Evolutionary conservation across 1,139 yeast species (phyloP).

Genomic region (Meyerozyma carpophila): DNA sequence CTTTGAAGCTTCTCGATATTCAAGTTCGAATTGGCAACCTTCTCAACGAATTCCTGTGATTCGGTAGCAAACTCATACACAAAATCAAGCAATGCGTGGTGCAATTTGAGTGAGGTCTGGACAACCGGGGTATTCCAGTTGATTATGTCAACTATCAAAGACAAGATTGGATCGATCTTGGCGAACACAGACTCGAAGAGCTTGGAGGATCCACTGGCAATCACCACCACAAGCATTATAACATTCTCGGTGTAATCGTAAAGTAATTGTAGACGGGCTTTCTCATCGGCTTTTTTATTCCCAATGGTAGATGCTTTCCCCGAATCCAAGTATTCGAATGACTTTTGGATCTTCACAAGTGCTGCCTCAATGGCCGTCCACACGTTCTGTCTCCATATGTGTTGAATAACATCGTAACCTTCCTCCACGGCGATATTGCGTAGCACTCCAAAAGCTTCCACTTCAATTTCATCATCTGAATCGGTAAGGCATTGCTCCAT

Average conservation of each 20-base stretch:
- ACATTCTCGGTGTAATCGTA: conserved; percentile 72
- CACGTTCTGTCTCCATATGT: conserved; percentile 73
- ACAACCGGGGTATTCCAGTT: conserved; percentile 26
- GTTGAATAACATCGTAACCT: conserved; percentile 78
- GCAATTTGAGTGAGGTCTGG: conserved; percentile 37
- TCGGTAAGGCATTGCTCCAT: conserved; percentile 66
- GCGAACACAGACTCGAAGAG: conserved; percentile 48
- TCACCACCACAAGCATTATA: conserved; percentile 59
- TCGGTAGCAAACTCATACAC: conserved; percentile 64
- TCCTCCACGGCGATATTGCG: conserved; percentile 79
- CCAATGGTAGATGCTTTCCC: conserved; percentile 7
- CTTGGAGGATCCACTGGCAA: conserved; percentile 62
- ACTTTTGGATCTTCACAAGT: conserved; percentile 42
- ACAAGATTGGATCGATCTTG: conserved; percentile 38
- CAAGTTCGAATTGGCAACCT: conserved; percentile 20
- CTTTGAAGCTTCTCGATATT: conserved; percentile 15
- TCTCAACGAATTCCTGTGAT: conserved; percentile 51
- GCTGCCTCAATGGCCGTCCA: conserved; percentile 56
- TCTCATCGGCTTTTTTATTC: conserved; percentile 22
- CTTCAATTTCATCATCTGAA: conserved; percentile 65
- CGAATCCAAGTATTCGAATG: conserved; percentile 36
- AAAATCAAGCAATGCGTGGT: conserved; percentile 53
- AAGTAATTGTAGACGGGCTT: conserved; percentile 41
- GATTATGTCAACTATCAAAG: conserved; percentile 38
- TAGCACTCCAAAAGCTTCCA: conserved; percentile 74